phyloP scores from a whole-genome alignment of 352 stramenopile genomes.

The Achlya hypogyna region DNA sequence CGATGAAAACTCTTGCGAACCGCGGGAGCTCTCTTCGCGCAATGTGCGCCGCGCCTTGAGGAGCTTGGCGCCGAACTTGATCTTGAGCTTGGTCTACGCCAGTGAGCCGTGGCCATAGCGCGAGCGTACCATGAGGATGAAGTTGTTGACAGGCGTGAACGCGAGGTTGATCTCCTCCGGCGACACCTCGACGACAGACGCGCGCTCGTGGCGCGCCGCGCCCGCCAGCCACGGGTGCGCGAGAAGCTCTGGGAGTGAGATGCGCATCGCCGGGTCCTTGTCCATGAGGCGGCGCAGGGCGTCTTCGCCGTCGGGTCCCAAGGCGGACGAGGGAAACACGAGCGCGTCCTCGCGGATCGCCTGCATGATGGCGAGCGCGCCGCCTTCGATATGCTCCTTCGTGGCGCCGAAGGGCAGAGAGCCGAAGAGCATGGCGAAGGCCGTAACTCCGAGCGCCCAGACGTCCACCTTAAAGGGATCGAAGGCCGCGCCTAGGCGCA shows the following conservation, averaged over 20 bases:
- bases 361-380: constrained; percentile 39
- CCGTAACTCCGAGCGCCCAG: constrained; percentile 74
- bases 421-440: constrained; percentile 60
- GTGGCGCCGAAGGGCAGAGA: constrained; percentile 61
- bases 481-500: too few relatives aligned
- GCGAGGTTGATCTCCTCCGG: constrained; percentile 58
- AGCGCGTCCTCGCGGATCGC: constrained; percentile 56
- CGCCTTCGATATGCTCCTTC: constrained; percentile 33
- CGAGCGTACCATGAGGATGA: constrained; percentile 46
- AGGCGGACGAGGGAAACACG: constrained; percentile 23
- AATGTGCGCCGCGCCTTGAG: not conserved
- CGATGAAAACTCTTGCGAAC: not conserved
- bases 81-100: constrained; percentile 35
- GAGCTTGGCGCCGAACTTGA: constrained; percentile 26
- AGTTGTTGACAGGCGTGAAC: constrained; percentile 75
- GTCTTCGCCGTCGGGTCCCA: constrained; percentile 37
- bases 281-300: constrained; percentile 43
- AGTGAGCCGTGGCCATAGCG: not conserved
- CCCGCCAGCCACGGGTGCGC: constrained; percentile 39
- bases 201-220: not conserved
- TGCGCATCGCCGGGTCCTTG: constrained; percentile 43
- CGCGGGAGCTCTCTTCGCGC: not conserved
- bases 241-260: constrained; percentile 45
- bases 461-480: constrained; percentile 72
- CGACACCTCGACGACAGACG: constrained; percentile 27